Evolutionary conservation across 2,329 filamentous ascomycete species (phyloP), one percentile per base, ranked within the genome.

Genomic region (Delphinella strobiligena): DNA sequence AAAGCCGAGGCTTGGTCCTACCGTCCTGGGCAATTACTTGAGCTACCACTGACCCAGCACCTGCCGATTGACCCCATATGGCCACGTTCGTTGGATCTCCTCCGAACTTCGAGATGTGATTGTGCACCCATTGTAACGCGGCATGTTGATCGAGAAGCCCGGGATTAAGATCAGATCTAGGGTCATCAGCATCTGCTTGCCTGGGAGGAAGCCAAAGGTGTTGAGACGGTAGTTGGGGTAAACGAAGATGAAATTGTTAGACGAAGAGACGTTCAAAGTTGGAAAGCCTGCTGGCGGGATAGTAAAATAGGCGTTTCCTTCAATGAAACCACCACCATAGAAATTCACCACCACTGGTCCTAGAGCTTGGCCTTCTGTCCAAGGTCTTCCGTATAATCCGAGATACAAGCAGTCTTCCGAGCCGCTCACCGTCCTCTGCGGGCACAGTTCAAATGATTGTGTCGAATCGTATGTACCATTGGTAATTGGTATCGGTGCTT

Each of bases 391-490:
- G 55, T 75, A 78, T 0, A 80, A 58, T 9, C 72, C 72, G 2
- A 80, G 63, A 44, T 76, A 77, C 11, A 78, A 60, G 47, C 75
- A 79, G 49, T 79, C 74, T 59, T 79, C 75, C 32, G 71, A 72
- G 9, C 69, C 60, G 29, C 61, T 61, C 40, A 68, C 69, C 0
- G 69, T 72, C 47, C 72, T 62, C 54, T 76, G 73, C 3, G 71
- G 67, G 48, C 74, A 78, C 64, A 72, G 70, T 48, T 74, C 68
- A 44, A 75, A 77, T 14, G 59, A 45, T 36, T 71, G 67, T 44
- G 68, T 62, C 2, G 72, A 72, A 51, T 77, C 56, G 51, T 78
- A 78, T 3, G 62, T 63, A 43, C 61, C 67, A 55, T 67, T 61
- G 3, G 53, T 59, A 38, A 75, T 61, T 1, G 54, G 56, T 0